Evolutionary conservation across 2,329 filamentous ascomycete genomes (phyloP).

Genomic region (Stenocarpella maydis): DNA sequence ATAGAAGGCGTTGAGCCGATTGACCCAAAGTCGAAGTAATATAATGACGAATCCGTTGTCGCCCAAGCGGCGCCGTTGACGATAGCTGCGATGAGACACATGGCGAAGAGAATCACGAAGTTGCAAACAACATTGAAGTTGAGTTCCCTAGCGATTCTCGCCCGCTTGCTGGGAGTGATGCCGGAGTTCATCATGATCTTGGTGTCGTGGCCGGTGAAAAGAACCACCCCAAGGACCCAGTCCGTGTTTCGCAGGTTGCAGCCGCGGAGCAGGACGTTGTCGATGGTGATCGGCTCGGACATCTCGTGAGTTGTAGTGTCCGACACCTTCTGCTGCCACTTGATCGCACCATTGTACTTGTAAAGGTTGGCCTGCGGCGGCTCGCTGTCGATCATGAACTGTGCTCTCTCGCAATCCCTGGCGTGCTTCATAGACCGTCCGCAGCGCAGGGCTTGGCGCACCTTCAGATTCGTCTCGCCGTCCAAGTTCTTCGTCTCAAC

Average conservation of each 20-base stretch:
- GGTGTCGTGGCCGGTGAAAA: constrained; percentile 94
- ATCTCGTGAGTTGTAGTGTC: constrained; percentile 74
- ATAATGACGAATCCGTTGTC: constrained; percentile 75
- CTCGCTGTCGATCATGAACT: constrained; percentile 91
- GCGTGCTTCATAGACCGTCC: constrained; percentile 86
- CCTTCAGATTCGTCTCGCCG: constrained; percentile 96
- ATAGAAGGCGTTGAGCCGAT: constrained; percentile 78
- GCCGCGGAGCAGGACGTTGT: constrained; percentile 92
- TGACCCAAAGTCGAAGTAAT: constrained; percentile 86
- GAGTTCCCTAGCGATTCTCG: constrained; percentile 88
- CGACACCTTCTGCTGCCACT: constrained; percentile 80
- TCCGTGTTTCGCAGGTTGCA: constrained; percentile 95
- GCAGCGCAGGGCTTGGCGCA: constrained; percentile 88
- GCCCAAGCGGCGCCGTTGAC: constrained; percentile 86
- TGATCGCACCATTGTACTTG: constrained; percentile 88
- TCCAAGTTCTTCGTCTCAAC: constrained; percentile 98
- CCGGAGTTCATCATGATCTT: constrained; percentile 99
- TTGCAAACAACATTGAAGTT: constrained; percentile 99
- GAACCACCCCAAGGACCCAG: constrained; percentile 90
- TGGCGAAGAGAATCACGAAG: constrained; percentile 85
- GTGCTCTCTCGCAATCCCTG: constrained; percentile 86
- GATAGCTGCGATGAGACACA: constrained; percentile 88
- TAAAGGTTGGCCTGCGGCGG: constrained; percentile 92
- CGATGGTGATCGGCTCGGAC: constrained; percentile 92
- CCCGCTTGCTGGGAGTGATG: constrained; percentile 91